Percentiles rank a stretch among this genome's conserved stretches.
phyloP scores from a whole-genome alignment of 805 yeast genomes.

The Saccharomycopsis sp. region DNA sequence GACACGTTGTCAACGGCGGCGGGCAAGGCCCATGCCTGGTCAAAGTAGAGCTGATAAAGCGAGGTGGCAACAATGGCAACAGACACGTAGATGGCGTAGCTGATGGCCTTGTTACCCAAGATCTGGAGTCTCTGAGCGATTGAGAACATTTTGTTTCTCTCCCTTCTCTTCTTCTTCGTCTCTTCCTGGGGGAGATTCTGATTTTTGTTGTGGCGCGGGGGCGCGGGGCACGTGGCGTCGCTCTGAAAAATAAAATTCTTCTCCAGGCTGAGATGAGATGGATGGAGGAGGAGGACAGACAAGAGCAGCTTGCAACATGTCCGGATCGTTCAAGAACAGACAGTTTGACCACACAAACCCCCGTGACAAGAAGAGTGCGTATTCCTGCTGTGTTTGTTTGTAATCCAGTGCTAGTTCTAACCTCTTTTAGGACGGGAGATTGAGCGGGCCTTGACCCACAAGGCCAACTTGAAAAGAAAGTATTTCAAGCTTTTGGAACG shows the following conservation, averaged over 20 bases:
- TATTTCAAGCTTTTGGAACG: constrained; percentile 72
- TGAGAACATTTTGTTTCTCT: constrained; percentile 32
- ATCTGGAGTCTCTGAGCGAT: constrained; percentile 39
- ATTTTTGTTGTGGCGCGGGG: too few relatives aligned
- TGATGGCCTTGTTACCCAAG: constrained; percentile 44
- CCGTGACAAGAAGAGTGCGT: constrained; percentile 12
- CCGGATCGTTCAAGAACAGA: neutral
- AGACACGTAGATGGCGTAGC: constrained; percentile 40
- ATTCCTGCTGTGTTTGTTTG: neutral
- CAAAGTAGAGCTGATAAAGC: constrained; percentile 37
- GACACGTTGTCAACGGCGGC: constrained; percentile 31
- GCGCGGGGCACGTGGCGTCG: too few relatives aligned
- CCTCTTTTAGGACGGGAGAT: constrained; percentile 44
- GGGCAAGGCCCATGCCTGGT: constrained; percentile 37
- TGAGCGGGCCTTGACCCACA: constrained; percentile 64
- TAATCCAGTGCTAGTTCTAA: too few relatives aligned
- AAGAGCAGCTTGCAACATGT: neutral
- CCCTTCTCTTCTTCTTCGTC: neutral
- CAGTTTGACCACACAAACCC: constrained; percentile 1
- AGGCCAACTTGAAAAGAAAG: constrained; percentile 71
- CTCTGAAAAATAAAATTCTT: constrained; percentile 3
- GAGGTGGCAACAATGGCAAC: constrained; percentile 41
- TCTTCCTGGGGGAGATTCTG: neutral
- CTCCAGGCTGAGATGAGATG: neutral
- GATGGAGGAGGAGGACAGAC: neutral